Conservation (phyloP, 1,284 basidiomycete genomes). For the Rhodotorula glutinis region DNA sequence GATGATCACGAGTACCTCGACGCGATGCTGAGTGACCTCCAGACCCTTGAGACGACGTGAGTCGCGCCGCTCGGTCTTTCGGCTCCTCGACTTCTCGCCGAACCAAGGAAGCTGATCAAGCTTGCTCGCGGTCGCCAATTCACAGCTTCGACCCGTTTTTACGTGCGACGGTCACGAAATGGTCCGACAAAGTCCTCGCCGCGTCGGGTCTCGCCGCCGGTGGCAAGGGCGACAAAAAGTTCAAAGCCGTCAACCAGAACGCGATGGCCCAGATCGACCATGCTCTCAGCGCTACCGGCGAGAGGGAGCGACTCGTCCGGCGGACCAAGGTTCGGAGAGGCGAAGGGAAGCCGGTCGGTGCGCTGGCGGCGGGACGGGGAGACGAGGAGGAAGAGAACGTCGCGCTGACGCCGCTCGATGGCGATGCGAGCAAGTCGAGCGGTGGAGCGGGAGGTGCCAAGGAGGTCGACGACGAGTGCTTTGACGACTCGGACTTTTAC, state of each 20-base stretch:
- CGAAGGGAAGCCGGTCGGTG: neutral
- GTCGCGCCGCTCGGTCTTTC: neutral
- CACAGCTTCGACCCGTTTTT: constrained; percentile 51
- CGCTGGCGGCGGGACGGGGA: neutral
- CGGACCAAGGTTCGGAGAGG: constrained; percentile 47
- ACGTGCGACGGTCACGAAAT: constrained; percentile 75
- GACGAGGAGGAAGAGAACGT: constrained; percentile 45
- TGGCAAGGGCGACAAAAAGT: constrained; percentile 48
- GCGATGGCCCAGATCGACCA: constrained; percentile 71
- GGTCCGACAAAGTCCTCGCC: constrained; percentile 89
- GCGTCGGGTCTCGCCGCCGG: constrained; percentile 58
- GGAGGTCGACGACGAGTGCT: constrained; percentile 53
- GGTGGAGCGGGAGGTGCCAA: constrained; percentile 4
- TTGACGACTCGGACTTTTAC: constrained; percentile 89
- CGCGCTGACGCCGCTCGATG: constrained; percentile 39
- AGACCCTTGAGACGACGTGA: constrained; percentile 59
- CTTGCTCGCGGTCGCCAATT: neutral
- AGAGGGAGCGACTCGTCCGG: constrained; percentile 42
- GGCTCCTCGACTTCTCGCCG: neutral
- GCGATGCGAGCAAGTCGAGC: constrained; percentile 50
- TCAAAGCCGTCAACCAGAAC: constrained; percentile 64
- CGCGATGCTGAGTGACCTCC: constrained; percentile 52
- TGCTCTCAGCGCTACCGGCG: constrained; percentile 54
- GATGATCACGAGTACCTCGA: constrained; percentile 42
- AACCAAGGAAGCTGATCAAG: too few relatives aligned